A percentile compares a stretch with the other conserved stretches of the same genome.
These are phyloP conservation scores for Lactuca sativa DNA, from an alignment of 129 eudicot species.

Conservation along the genomic window DNA sequence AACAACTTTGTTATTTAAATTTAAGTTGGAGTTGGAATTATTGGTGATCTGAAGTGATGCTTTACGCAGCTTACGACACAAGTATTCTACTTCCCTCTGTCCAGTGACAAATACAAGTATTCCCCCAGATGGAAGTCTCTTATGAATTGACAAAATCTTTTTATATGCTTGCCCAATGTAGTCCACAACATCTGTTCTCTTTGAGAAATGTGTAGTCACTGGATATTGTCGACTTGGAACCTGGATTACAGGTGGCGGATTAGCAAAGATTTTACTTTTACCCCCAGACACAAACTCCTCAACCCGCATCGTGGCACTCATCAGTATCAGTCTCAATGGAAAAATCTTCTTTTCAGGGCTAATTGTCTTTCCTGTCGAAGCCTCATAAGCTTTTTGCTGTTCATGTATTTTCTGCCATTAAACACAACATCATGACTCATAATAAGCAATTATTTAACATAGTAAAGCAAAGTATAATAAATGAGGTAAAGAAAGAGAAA, in stretches of 20 bases:
- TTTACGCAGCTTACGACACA: constrained; percentile 69
- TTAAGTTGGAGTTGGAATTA: background rate
- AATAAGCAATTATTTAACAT: no score
- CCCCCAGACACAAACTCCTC: constrained; percentile 71
- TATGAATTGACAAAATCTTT: constrained; percentile 85
- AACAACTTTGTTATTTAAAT: constrained; percentile 27
- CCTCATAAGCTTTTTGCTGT: constrained; percentile 53
- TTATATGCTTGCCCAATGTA: constrained; percentile 96
- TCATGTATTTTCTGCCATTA: constrained; percentile 53
- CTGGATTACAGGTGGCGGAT: constrained; percentile 81
- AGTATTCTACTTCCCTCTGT: constrained; percentile 88
- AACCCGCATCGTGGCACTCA: constrained; percentile 93
- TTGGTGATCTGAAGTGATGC: constrained; percentile 60
- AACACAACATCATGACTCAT: background rate
- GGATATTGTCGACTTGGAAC: constrained; percentile 85
- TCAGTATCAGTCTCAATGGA: constrained; percentile 79
- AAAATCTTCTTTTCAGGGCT: constrained; percentile 47
- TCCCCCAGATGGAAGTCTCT: constrained; percentile 89
- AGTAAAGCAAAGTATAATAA: background rate
- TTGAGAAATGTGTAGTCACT: constrained; percentile 76
- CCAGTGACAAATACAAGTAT: constrained; percentile 96
- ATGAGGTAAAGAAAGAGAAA: background rate
- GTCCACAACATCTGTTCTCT: constrained; percentile 78
- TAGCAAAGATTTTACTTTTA: constrained; percentile 52
- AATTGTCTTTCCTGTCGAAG: constrained; percentile 51